Evolutionary conservation across 495 filamentous ascomycete species (phyloP), one percentile per base, ranked within the genome.

Genomic region (Penicillium macrosclerotiorum): DNA sequence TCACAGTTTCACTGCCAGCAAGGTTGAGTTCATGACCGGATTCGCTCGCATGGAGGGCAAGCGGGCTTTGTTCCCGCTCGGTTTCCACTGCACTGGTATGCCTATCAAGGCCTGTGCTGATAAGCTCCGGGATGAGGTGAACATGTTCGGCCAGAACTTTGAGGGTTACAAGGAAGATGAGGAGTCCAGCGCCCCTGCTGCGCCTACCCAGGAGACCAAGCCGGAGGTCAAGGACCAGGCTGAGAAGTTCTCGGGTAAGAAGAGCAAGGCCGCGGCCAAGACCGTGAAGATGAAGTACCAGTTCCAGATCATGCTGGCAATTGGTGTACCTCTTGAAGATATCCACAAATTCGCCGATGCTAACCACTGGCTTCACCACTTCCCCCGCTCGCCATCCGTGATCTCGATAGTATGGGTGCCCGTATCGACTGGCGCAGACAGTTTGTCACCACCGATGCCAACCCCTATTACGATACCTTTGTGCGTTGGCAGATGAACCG

Each of bases 401-500:
- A 98, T 64, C 73, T 95, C 38, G 88, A 81, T 55, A 86, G 85
- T 60, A 78, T 98, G 42, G 92, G 92, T 50, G 81, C 84, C 9
- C 75, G 89, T 49, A 86, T 96, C 49, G 93, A 96, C 61, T 98
- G 92, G 93, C 77, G 93, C 56, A 72, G 92, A 55, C 82, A 85
- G 41, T 88, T 98, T 51, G 85, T 96, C 19, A 98, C 92, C 6
- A 98, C 92, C 8, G 92, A 98, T 60, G 91, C 89, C 2, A 98
- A 98, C 72, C 90, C 90, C 3, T 96, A 94, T 69, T 98, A 92
- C 63, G 91, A 98, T 64, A 81, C 90, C 13, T 98, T 98, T 57
- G 86, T 98, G 19, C 76, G 89, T 54, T 98, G 92, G 92, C 92
- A 98, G 71, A 98, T 96, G 90, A 90, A 88, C 63, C 85, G 86